Percentiles rank a stretch among this genome's conserved stretches.
phyloP scores from a whole-genome alignment of 2,329 filamentous ascomycete genomes.

The Trichophyton equinum region DNA sequence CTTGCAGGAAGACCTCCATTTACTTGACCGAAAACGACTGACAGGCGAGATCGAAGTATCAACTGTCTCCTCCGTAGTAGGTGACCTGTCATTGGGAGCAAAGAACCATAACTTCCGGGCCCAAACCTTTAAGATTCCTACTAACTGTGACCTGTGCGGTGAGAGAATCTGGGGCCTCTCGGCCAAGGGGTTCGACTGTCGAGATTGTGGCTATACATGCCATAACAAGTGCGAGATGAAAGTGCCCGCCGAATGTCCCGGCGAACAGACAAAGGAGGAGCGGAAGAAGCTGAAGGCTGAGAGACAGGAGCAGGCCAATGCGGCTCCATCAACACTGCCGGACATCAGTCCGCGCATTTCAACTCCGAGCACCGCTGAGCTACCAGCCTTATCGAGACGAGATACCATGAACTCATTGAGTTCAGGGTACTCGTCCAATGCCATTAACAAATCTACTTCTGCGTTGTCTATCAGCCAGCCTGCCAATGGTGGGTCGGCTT shows the following conservation, averaged over 20 bases:
- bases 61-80: constrained; percentile 81
- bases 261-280: constrained; percentile 86
- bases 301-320: constrained; percentile 65
- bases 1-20: constrained; percentile 72
- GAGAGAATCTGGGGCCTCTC: constrained; percentile 95
- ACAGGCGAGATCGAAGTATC: constrained; percentile 87
- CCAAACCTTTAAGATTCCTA: constrained; percentile 98
- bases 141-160: constrained; percentile 92
- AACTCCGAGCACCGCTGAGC: constrained; percentile 39
- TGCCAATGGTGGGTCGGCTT: constrained; percentile 34
- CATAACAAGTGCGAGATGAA: constrained; percentile 99
- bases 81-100: constrained; percentile 82
- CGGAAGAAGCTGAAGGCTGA: constrained; percentile 85
- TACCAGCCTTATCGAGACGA: constrained; percentile 58
- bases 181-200: constrained; percentile 91
- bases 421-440: constrained; percentile 69
- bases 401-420: constrained; percentile 86
- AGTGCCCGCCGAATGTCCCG: constrained; percentile 87
- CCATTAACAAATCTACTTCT: constrained; percentile 60
- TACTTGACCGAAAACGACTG: constrained; percentile 68
- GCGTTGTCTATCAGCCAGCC: constrained; percentile 41
- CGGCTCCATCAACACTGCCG: constrained; percentile 23
- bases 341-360: constrained; percentile 23
- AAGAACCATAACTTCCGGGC: constrained; percentile 96
- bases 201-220: constrained; percentile 94